Percentiles rank a stretch among this genome's conserved stretches.
phyloP scores from a whole-genome alignment of 2,329 filamentous ascomycete genomes.

The Coniochaeta sp. region DNA sequence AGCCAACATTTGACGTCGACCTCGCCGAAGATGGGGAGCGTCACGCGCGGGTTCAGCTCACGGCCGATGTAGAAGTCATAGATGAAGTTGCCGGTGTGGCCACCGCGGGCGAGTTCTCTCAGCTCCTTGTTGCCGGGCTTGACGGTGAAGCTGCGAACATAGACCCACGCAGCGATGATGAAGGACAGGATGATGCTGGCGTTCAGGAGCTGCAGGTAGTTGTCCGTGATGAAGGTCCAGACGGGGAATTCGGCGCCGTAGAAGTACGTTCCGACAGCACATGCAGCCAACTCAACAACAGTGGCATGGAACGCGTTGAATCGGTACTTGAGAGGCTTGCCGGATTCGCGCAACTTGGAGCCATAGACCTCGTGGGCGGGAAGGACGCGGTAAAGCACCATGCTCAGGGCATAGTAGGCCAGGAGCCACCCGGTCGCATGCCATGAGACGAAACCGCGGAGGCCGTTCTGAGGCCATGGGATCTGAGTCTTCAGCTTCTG shows the following conservation, averaged over 20 bases:
- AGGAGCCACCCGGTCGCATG: conserved; percentile 62
- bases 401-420: conserved; percentile 70
- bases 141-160: conserved; percentile 74
- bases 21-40: conserved; percentile 71
- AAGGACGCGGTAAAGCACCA: conserved; percentile 68
- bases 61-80: conserved; percentile 98
- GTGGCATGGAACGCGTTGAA: conserved; percentile 78
- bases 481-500: conserved; percentile 70
- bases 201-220: conserved; percentile 80
- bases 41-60: conserved; percentile 84
- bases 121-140: conserved; percentile 64
- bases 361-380: conserved; percentile 69
- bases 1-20: conserved; percentile 87
- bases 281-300: conserved; percentile 61
- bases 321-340: conserved; percentile 66
- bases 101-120: conserved; percentile 76
- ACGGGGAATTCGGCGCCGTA: conserved; percentile 78
- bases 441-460: conserved; percentile 63
- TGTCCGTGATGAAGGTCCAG: conserved; percentile 90
- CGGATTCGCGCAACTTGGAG: conserved; percentile 60
- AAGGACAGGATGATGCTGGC: conserved; percentile 74
- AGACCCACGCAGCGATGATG: conserved; percentile 68
- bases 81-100: conserved; percentile 73
- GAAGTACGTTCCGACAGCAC: conserved; percentile 65
- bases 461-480: conserved; percentile 69